A percentile compares a stretch with the other conserved stretches of the same genome.
These are phyloP conservation scores for Sugiyamaella novakii DNA, from an alignment of 1,139 yeast genomes.

Conservation along the genomic window DNA sequence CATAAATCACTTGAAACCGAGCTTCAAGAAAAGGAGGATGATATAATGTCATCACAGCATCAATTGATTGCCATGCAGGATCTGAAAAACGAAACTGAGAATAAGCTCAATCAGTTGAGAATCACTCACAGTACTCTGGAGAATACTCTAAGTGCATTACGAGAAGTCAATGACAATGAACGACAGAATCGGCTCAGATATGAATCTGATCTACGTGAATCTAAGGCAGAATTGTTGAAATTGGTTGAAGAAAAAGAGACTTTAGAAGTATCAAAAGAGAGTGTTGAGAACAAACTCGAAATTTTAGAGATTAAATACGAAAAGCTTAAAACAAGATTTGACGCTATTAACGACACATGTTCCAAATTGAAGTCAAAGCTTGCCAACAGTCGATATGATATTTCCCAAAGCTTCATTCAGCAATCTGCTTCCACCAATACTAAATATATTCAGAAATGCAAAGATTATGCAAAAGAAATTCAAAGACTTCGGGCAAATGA, in stretches of 20 bases:
- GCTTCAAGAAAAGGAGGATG: conserved; percentile 30
- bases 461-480: conserved; percentile 9
- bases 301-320: conserved; percentile 25
- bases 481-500: conserved; percentile 6
- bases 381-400: neutral
- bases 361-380: conserved; percentile 16
- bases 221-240: conserved; percentile 24
- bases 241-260: conserved; percentile 12
- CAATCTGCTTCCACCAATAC: neutral
- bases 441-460: conserved; percentile 13
- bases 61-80: conserved; percentile 26
- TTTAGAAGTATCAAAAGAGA: conserved; percentile 17
- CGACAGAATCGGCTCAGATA: conserved; percentile 24
- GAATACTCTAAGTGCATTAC: conserved; percentile 27
- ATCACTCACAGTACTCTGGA: conserved; percentile 28
- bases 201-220: conserved; percentile 22
- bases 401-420: conserved; percentile 8
- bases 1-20: conserved; percentile 26
- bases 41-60: conserved; percentile 27
- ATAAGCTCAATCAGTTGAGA: conserved; percentile 25
- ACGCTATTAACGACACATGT: conserved; percentile 20
- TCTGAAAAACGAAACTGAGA: conserved; percentile 25
- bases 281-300: conserved; percentile 24
- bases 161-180: conserved; percentile 28
- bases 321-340: conserved; percentile 23